Evolutionary conservation across 305 asterid species (phyloP), one percentile per base, ranked within the genome.

Genomic region (Fraxinus angustifolia): DNA sequence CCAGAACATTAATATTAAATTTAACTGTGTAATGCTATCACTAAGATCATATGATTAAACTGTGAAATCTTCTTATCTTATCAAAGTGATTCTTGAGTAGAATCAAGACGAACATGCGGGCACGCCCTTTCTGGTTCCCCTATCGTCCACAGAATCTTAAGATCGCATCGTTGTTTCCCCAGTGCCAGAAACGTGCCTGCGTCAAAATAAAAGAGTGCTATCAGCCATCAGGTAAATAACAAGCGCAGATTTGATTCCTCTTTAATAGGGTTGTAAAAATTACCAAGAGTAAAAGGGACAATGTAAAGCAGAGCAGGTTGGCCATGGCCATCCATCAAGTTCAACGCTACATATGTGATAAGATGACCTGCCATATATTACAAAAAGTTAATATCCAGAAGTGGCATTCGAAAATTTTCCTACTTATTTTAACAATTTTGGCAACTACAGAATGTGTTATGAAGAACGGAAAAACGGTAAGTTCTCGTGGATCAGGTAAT

Each of bases 271-370:
- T 50, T 36, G 78, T 17, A 79, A 58, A 75, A 42, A 26, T 86
- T 87, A 93, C 96, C 98, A 8, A 92, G 94, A 2, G 94, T 93
- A 40, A 90, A 91, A 14, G 97, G 97, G 42, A 93, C 97, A 40
- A 93, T 92, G 89, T 93, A 93, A 35, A 93, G 98, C 84, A 92
- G 88, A 12, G 97, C 96, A 6, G 96, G 98, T 83, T 93, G 98
- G 87, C 98, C 96, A 84, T 91, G 97, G 50, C 98, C 97, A 82
- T 93, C 98, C 98, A 92, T 93, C 89, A 92, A 85, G 90, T 93
- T 93, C 79, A 91, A 50, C 4, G 97, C 97, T 16, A 90, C 87
- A 1, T 91, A 92, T 36, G 98, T 91, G 5, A 93, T 82, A 12
- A 93, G 97, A 82, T 3, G 35, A 33, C 98, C 96, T 93, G 88